A percentile compares a stretch with the other conserved stretches of the same genome.
Conservation (phyloP, 2,329 filamentous ascomycete species). For the Penicillium rolfsii region DNA sequence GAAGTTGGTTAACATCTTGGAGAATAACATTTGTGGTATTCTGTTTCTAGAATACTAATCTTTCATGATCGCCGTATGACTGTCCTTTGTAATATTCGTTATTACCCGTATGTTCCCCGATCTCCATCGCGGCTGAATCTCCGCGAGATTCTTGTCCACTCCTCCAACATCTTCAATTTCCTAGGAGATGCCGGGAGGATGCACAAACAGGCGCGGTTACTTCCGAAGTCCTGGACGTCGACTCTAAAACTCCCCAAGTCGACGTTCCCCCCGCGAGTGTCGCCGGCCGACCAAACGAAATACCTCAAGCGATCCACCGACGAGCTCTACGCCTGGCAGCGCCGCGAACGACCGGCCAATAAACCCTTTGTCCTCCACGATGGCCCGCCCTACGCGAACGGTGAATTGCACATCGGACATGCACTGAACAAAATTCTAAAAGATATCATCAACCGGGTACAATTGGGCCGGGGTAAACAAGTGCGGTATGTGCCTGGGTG, state of each 20-base stretch:
- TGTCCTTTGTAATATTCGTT: not conserved
- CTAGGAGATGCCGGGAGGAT: constrained; percentile 37
- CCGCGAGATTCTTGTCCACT: constrained; percentile 5
- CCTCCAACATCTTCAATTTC: not conserved
- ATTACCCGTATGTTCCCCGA: not conserved
- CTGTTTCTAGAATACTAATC: not conserved
- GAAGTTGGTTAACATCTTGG: constrained; percentile 13
- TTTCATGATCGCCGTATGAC: not conserved
- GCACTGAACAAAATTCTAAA: constrained; percentile 97
- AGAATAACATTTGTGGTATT: constrained; percentile 1
- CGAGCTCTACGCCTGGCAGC: constrained; percentile 88
- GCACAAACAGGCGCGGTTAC: constrained; percentile 41
- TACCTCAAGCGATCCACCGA: constrained; percentile 80
- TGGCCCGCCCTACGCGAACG: constrained; percentile 96
- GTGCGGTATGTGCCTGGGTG: constrained; percentile 88
- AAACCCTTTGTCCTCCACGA: constrained; percentile 83
- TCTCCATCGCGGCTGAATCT: constrained; percentile 1
- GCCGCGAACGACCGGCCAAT: constrained; percentile 53
- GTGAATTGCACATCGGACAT: constrained; percentile 86
- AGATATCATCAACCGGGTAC: constrained; percentile 83
- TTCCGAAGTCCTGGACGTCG: constrained; percentile 65
- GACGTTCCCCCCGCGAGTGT: constrained; percentile 62
- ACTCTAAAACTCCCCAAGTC: constrained; percentile 76
- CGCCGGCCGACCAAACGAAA: constrained; percentile 51
- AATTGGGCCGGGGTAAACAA: constrained; percentile 75